A percentile compares a stretch with the other conserved stretches of the same genome.
phyloP scores from a whole-genome alignment of 148 eudicot genomes.

The Simmondsia chinensis region DNA sequence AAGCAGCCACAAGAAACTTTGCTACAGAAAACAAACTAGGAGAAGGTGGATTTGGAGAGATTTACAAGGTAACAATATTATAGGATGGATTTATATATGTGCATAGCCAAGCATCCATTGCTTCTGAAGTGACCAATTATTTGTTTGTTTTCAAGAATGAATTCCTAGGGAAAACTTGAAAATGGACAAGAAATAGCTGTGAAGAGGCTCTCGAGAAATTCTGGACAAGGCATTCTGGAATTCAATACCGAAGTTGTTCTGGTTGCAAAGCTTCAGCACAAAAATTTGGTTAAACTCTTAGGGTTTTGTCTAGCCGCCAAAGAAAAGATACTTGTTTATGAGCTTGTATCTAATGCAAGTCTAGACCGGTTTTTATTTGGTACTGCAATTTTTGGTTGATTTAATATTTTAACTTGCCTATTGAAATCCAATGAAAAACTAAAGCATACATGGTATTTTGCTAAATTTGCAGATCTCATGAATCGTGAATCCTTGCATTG shows the following conservation, averaged over 20 bases:
- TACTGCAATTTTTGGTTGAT: constrained; percentile 1
- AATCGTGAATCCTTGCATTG: constrained; percentile 4
- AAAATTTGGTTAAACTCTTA: constrained; percentile 26
- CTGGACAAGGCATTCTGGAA: constrained; percentile 23
- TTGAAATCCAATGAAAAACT: not conserved
- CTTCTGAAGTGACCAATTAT: not conserved
- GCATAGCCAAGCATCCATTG: not conserved
- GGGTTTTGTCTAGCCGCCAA: constrained; percentile 19
- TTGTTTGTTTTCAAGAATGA: not conserved
- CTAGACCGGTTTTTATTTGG: constrained; percentile 23
- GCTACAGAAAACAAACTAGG: constrained; percentile 8
- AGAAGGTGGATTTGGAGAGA: constrained; percentile 19
- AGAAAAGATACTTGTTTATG: constrained; percentile 29
- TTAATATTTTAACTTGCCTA: too few species aligned
- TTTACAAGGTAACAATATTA: constrained; percentile 15
- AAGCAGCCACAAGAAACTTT: constrained; percentile 8
- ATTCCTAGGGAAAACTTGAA: constrained; percentile 20
- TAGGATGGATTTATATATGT: constrained; percentile 3
- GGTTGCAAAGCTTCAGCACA: constrained; percentile 36
- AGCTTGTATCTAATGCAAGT: constrained; percentile 31
- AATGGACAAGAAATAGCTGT: constrained; percentile 28
- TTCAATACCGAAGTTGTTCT: constrained; percentile 25
- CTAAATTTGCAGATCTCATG: constrained; percentile 3
- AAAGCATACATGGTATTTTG: not conserved
- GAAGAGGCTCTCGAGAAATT: constrained; percentile 26